A percentile compares a stretch with the other conserved stretches of the same genome.
Conservation (phyloP, 2,329 filamentous ascomycete species). For the Exophiala phaeomuriformis region DNA sequence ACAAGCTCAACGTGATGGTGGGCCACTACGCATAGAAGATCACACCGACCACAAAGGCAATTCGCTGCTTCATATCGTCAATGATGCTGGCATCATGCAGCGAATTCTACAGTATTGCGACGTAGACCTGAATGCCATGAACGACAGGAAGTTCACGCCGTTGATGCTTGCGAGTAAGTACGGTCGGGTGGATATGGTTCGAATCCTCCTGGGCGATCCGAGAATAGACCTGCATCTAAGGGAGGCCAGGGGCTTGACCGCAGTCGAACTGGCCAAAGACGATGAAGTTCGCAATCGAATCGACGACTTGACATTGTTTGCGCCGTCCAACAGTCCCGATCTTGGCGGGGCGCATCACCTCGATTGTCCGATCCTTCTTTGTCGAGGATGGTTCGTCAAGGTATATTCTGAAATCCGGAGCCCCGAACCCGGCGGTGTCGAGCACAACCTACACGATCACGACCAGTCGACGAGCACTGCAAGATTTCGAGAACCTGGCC, state of each 20-base stretch:
- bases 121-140: conserved; percentile 90
- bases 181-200: conserved; percentile 85
- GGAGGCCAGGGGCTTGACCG: conserved; percentile 81
- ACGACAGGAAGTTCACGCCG: conserved; percentile 89
- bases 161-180: conserved; percentile 99
- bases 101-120: conserved; percentile 77
- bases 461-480: conserved; percentile 77
- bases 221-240: conserved; percentile 77
- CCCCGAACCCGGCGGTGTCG: conserved; percentile 56
- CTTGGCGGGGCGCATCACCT: conserved; percentile 76
- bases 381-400: conserved; percentile 93
- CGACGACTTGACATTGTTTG: conserved; percentile 83
- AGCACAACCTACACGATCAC: conserved; percentile 81
- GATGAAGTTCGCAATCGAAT: conserved; percentile 95
- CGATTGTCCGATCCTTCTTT: conserved; percentile 90
- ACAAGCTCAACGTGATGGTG: conserved; percentile 64
- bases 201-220: conserved; percentile 77
- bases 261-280: conserved; percentile 93
- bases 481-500: conserved; percentile 85
- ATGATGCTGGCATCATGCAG: conserved; percentile 68
- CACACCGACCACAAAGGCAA: conserved; percentile 92
- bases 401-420: conserved; percentile 88
- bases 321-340: conserved; percentile 45
- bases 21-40: conserved; percentile 80
- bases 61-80: conserved; percentile 90